Base-by-base conservation (phyloP, 2,329 filamentous ascomycete genomes). In the Diaporthe sp. region DNA sequence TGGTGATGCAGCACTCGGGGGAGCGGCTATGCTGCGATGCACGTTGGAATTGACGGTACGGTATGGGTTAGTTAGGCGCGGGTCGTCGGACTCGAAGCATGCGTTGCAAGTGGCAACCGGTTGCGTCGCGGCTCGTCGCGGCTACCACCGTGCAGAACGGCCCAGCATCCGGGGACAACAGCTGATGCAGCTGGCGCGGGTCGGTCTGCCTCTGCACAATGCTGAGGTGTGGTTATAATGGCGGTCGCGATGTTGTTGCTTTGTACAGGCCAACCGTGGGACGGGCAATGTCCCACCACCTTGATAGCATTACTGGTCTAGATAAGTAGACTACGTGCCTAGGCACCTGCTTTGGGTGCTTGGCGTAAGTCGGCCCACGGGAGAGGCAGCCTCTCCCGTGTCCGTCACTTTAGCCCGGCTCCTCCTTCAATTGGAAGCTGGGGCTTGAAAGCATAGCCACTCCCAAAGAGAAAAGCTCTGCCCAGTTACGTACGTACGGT, bases 261-360 rank as follows among this genome's bases (percentile, higher is more conserved):
- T 28, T 12, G 28, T 38, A n/a, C 0, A 30, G 8, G 25, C 25
- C 38, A 30, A 10, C 15, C 9, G 17, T 45, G 25, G 17, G 17
- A 9, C 17, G 38, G 38, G 58, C 38, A 45, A 45, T 42, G 33
- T 40, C 19, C 35, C 10, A n/a, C 66, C 35, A 69, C 45, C 30
- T 38, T 7, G 30, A 58, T 40, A 40, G 33, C 33, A 17, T 60
- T 60, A 25, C n/a, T n/a, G n/a, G 33, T 7, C 19, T 25, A 35
- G 35, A 28, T 28, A 33, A 33, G n/a, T n/a, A n/a, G n/a, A 13
- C n/a, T 70, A 57, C 61, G 1, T 67, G 35, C 61, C 28, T 28
- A 69, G 66, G 66, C 66, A 54, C 33, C 66, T 55, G 30, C 15
- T 35, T 67, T 38, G 42, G 61, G 42, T n/a, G 60, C 61, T 68